Conservation (phyloP, 371 early-diverging fungal species). For the Synchytrium microbalum region DNA sequence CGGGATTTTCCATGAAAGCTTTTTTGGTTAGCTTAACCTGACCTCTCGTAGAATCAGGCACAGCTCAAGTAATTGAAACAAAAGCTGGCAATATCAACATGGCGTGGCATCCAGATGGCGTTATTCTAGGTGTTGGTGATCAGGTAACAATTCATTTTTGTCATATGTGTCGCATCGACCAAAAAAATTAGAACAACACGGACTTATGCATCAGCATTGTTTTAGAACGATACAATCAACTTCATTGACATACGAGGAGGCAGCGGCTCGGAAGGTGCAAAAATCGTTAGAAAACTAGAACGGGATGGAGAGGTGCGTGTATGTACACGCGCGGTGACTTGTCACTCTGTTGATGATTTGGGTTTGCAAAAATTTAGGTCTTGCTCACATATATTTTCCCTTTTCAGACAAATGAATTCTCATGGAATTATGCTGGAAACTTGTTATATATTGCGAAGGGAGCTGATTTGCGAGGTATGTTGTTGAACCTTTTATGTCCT, state of each 20-base stretch:
- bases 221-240: conserved; percentile 61
- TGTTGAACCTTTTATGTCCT: neutral
- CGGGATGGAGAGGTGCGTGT: neutral
- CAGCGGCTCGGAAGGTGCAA: conserved; percentile 18
- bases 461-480: conserved; percentile 30
- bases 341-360: neutral
- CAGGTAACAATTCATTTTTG: conserved; percentile 40
- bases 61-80: conserved; percentile 57
- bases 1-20: neutral
- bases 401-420: conserved; percentile 63
- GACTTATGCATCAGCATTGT: conserved; percentile 3
- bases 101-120: conserved; percentile 75
- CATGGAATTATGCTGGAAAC: conserved; percentile 70
- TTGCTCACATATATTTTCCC: neutral
- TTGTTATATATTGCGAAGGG: conserved; percentile 74
- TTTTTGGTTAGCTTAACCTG: neutral
- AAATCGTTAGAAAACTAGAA: neutral
- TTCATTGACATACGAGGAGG: conserved; percentile 68
- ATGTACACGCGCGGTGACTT: too few relatives aligned
- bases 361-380: neutral
- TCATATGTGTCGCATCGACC: neutral
- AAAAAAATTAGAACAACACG: neutral
- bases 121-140: conserved; percentile 72
- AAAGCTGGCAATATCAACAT: conserved; percentile 81
- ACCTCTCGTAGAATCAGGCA: conserved; percentile 41